phyloP scores from a whole-genome alignment of 2,329 filamentous ascomycete species.

The Knoxdaviesia capensis region DNA sequence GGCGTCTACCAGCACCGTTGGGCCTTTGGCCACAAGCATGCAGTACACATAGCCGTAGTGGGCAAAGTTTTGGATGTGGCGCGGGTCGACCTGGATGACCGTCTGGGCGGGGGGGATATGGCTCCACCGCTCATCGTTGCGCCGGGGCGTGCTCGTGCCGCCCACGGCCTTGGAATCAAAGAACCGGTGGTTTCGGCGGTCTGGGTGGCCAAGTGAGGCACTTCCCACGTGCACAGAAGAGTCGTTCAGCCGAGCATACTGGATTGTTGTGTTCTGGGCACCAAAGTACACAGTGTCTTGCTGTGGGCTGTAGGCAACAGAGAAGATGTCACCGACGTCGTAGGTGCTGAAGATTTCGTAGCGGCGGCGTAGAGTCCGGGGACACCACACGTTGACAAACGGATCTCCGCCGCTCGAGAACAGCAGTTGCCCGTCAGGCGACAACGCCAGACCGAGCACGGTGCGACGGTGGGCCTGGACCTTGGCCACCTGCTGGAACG shows the following conservation, averaged over 20 bases:
- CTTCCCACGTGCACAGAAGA: slow-evolving; percentile 36
- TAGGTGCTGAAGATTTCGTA: slow-evolving; percentile 87
- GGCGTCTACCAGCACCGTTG: slow-evolving; percentile 42
- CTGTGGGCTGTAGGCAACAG: slow-evolving; percentile 67
- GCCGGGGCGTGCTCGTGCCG: slow-evolving; percentile 56
- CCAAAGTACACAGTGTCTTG: slow-evolving; percentile 76
- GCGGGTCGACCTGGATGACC: slow-evolving; percentile 60
- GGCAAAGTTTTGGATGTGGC: slow-evolving; percentile 70
- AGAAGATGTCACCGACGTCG: slow-evolving; percentile 91
- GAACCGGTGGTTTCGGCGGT: slow-evolving; percentile 65
- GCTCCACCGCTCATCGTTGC: slow-evolving; percentile 37
- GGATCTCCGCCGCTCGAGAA: slow-evolving; percentile 90
- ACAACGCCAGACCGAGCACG: slow-evolving; percentile 69
- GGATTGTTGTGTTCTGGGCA: slow-evolving; percentile 83
- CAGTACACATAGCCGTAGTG: slow-evolving; percentile 94
- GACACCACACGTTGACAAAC: slow-evolving; percentile 86
- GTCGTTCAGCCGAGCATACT: slow-evolving; percentile 68
- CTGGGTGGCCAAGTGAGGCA: slow-evolving; percentile 49
- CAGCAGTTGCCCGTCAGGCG: slow-evolving; percentile 51
- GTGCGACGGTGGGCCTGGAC: slow-evolving; percentile 84
- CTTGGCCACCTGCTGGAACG: slow-evolving; percentile 59
- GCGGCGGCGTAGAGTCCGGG: slow-evolving; percentile 51
- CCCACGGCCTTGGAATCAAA: slow-evolving; percentile 82
- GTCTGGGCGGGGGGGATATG: slow-evolving; percentile 31
- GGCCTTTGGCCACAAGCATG: slow-evolving; percentile 68